A percentile compares a stretch with the other conserved stretches of the same genome.
Conservation (phyloP, 2,329 filamentous ascomycete species). For the Bipolaris oryzae region DNA sequence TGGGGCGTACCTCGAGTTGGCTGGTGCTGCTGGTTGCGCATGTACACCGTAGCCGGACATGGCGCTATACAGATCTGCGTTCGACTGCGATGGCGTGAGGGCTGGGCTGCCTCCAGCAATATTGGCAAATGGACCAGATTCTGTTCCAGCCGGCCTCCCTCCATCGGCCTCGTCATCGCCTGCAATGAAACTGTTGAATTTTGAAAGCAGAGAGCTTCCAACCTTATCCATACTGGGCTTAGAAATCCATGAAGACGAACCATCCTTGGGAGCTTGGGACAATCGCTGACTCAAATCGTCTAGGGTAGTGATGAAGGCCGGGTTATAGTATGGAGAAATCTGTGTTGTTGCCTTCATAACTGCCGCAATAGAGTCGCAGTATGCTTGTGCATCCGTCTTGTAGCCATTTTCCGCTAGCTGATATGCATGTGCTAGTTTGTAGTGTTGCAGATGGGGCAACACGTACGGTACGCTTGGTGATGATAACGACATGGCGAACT, state of each 20-base stretch:
- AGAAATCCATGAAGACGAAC: conserved; percentile 84
- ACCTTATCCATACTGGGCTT: conserved; percentile 97
- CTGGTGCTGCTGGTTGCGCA: conserved; percentile 27
- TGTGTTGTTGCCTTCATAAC: conserved; percentile 82
- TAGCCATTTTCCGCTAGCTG: conserved; percentile 83
- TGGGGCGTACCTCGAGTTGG: conserved; percentile 50
- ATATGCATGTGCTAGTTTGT: conserved; percentile 89
- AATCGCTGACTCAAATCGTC: conserved; percentile 85
- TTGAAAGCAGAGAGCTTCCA: conserved; percentile 85
- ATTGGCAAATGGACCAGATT: conserved; percentile 78
- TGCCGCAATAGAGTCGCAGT: conserved; percentile 82
- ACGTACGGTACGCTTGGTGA: conserved; percentile 58
- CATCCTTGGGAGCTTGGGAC: conserved; percentile 83
- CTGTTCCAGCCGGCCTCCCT: conserved; percentile 62
- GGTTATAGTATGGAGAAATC: conserved; percentile 84
- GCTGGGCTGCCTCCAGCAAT: conserved; percentile 68
- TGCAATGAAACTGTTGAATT: conserved; percentile 94
- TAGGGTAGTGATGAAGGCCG: conserved; percentile 72
- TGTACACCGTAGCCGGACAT: conserved; percentile 62
- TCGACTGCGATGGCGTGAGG: conserved; percentile 65
- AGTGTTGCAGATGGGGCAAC: conserved; percentile 83
- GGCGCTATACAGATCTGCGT: conserved; percentile 75
- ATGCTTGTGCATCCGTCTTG: conserved; percentile 82
- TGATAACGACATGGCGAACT: conserved; percentile 81
- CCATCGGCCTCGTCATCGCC: conserved; percentile 80